Base-by-base conservation (phyloP, 2,329 filamentous ascomycete genomes). In the Penicillium corylophilum region DNA sequence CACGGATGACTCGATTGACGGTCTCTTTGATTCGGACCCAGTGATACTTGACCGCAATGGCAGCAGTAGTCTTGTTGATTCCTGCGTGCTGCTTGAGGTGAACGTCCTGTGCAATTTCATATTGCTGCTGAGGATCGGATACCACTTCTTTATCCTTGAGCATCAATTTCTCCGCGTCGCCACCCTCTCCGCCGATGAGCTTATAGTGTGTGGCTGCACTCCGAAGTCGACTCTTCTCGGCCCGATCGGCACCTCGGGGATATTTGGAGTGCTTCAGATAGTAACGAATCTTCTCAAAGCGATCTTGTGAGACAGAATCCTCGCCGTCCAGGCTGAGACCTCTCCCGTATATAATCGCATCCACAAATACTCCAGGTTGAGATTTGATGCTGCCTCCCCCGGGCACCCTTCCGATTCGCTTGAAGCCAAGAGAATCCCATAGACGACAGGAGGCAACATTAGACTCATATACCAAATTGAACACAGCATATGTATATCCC, bases 11-110 rank as follows among this genome's bases (percentile, higher is more conserved):
- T 69, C 93, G 86, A 69, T 88, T 94, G 55, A 96, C 94, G 1
- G 93, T 97, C 74, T 96, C 92, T 71, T 97, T 99, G 76, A 97
- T 97, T 55, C 93, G 84, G 43, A 95, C 92, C 94, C 94, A 99
- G 74, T 97, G 94, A 69, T 93, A 96, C 66, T 87, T 88, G 68
- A 96, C 90, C 10, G 93, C 90, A 64, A 99, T 96, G 18, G 86
- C 88, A 18, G 93, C 92, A 1, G 93, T 97, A 0, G 93, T 97
- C 77, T 96, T 96, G 79, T 99, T 99, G 79, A 97, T 97, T 46
- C 94, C 94, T 6, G 88, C 90, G 68, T 99, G 94, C 38, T 86
- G 81, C 51, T 79, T 74, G 47, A 84, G 79, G 72, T 99, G 94
- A 33, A 92, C 81, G 51, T 81, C 79, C 41, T 88, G 81, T 12